These are phyloP conservation scores for Candida yuanshanica DNA, from an alignment of 805 yeast genomes.

Conservation along the genomic window DNA sequence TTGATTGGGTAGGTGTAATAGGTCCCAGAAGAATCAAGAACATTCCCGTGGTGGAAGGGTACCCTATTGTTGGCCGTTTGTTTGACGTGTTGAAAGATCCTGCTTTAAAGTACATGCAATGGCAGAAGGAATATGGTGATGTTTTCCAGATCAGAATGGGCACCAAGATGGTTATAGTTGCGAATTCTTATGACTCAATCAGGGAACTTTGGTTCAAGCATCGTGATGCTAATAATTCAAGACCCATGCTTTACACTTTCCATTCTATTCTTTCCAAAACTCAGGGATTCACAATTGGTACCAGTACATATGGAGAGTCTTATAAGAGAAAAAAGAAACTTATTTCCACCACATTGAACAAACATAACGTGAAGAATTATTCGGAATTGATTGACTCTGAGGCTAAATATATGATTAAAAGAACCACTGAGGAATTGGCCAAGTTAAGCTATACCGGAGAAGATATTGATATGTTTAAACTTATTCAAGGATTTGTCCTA, in stretches of 20 bases:
- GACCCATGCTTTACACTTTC: constrained; percentile 65
- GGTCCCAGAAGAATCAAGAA: constrained; percentile 31
- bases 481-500: constrained; percentile 45
- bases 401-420: constrained; percentile 25
- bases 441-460: constrained; percentile 11
- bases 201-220: constrained; percentile 46
- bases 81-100: constrained; percentile 43
- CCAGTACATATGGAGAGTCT: constrained; percentile 51
- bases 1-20: constrained; percentile 19
- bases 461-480: constrained; percentile 36
- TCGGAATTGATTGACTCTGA: constrained; percentile 34
- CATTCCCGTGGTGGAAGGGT: constrained; percentile 38
- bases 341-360: constrained; percentile 38
- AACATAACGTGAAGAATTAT: constrained; percentile 28
- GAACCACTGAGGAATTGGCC: constrained; percentile 12
- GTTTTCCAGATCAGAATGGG: constrained; percentile 67
- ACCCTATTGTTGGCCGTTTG: constrained; percentile 48
- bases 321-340: constrained; percentile 43
- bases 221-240: constrained; percentile 51
- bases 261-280: constrained; percentile 53
- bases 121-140: constrained; percentile 39
- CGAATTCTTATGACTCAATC: constrained; percentile 56
- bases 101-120: constrained; percentile 38
- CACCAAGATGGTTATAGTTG: constrained; percentile 49
- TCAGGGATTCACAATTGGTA: constrained; percentile 58